Evolutionary conservation across 179 eudicot genomes (phyloP), one percentile per base, ranked within the genome.

Genomic region (Nepenthes alata): DNA sequence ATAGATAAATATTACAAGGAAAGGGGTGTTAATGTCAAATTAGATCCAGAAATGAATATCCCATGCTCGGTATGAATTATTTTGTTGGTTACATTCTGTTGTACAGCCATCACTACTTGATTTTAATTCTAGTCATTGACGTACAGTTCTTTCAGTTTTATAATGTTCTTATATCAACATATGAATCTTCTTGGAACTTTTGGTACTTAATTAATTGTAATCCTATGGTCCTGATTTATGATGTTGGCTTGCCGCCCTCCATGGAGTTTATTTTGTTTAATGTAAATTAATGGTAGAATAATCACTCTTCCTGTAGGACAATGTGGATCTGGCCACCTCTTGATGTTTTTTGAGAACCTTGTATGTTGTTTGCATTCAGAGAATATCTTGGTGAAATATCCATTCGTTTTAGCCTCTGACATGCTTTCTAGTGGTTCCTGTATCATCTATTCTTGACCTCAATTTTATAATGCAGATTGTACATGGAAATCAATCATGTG

Each of bases 11-110:
- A 72, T 66, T 93, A 93, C 73, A 83, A 79, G 70, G 71, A 83
- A 64, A 53, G 51, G 67, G 93, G 95, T 64, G 71, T 75, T 53
- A 67, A 83, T 65, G 65, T 86, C 71, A 79, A 69, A 67, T 75
- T 93, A 60, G 95, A 93, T 71, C 98, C 95, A 53, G 72, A 83
- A 56, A 93, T 93, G 96, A 85, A 86, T 76, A 71, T 93, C 36
- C 98, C 98, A 35, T 93, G 98, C 75, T 72, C 95, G 87, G 98
- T 93, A 89, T 64, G 77, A 44, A 47, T 37, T 1, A 15, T 53
- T 58, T 25, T 36, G 47, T 47, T 51, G 11, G 1, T 52, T 13
- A 52, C 14, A 12, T 52, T 70, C 41, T 8, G 9, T 45, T 51
- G 39, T 39, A 11, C 25, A 13, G 2, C 15, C 11, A 5, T 6